These are phyloP conservation scores for Otatea glauca DNA, from an alignment of 176 grass and related monocot genomes.

Conservation along the genomic window DNA sequence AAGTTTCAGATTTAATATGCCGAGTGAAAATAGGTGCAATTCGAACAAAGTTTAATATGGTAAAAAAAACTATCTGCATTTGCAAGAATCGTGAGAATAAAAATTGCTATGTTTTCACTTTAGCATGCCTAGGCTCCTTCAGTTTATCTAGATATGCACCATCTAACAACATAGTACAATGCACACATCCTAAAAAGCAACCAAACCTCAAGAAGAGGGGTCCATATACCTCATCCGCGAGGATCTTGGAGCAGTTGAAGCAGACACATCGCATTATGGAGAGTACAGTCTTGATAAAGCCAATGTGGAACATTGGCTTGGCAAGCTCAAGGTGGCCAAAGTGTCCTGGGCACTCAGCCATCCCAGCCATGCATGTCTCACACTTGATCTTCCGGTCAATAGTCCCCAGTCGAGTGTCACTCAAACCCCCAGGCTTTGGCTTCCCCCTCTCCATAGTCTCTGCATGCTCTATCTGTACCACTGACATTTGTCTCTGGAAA, in stretches of 20 bases:
- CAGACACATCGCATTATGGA: conserved; percentile 98
- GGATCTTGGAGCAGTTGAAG: conserved; percentile 99
- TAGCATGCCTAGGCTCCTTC: not conserved
- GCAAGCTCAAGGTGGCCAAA: conserved; percentile 99
- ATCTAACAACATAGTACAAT: not conserved
- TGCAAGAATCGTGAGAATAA: not conserved
- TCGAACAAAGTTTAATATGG: not conserved
- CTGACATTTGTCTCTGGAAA: conserved; percentile 98
- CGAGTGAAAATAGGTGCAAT: conserved; percentile 11
- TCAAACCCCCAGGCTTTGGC: conserved; percentile 83
- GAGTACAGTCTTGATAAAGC: conserved; percentile 93
- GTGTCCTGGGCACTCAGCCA: conserved; percentile 96
- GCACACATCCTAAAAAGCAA: not conserved
- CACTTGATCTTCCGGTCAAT: conserved; percentile 96
- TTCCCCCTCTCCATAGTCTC: conserved; percentile 99
- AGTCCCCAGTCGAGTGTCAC: conserved; percentile 87
- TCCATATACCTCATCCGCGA: conserved; percentile 82
- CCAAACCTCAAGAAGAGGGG: not conserved
- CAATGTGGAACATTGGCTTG: conserved; percentile 96
- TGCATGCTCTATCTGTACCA: conserved; percentile 79
- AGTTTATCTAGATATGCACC: not conserved
- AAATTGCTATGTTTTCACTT: conserved; percentile 3
- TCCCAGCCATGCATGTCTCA: conserved; percentile 95
- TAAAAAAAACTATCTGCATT: not conserved
- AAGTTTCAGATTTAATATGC: not conserved